A percentile compares a stretch with the other conserved stretches of the same genome.
Conservation (phyloP, 106 monocot genomes). For the Phalaenopsis equestris region DNA sequence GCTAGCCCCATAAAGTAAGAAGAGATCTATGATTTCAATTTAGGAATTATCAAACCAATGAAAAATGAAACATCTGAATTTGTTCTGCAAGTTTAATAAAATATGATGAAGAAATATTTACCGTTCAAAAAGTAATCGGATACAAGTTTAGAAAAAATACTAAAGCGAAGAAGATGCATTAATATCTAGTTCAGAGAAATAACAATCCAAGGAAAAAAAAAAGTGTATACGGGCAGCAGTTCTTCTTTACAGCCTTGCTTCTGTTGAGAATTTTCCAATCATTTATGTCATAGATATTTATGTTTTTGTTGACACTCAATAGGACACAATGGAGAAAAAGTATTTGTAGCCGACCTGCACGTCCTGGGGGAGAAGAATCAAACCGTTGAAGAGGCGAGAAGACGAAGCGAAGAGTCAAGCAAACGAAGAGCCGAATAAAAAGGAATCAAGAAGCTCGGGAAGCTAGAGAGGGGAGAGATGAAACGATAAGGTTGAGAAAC, state of each 20-base stretch:
- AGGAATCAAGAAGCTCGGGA: too few relatives aligned
- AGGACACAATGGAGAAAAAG: too few relatives aligned
- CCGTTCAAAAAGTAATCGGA: background rate
- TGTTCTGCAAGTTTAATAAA: background rate
- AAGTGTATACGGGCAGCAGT: background rate
- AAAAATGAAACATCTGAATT: background rate
- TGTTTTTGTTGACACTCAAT: background rate
- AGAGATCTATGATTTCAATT: slow-evolving; percentile 45
- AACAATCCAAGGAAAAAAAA: background rate
- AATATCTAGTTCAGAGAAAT: slow-evolving; percentile 1
- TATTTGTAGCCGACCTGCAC: too few relatives aligned
- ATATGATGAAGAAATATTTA: background rate
- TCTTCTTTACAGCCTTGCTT: background rate
- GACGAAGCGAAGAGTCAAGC: too few relatives aligned
- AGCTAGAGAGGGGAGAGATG: too few relatives aligned
- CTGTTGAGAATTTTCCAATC: background rate
- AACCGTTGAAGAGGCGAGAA: too few relatives aligned
- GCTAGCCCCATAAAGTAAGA: slow-evolving; percentile 95
- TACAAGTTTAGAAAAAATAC: background rate
- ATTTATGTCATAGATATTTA: background rate
- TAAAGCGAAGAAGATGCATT: background rate
- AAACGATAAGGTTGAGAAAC: too few relatives aligned
- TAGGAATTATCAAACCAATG: background rate
- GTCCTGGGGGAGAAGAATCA: too few relatives aligned
- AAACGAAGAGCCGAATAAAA: too few relatives aligned